A percentile compares a stretch with the other conserved stretches of the same genome.
Conservation (phyloP, 805 yeast genomes). For the Kluyveromyces dobzhanskii region DNA sequence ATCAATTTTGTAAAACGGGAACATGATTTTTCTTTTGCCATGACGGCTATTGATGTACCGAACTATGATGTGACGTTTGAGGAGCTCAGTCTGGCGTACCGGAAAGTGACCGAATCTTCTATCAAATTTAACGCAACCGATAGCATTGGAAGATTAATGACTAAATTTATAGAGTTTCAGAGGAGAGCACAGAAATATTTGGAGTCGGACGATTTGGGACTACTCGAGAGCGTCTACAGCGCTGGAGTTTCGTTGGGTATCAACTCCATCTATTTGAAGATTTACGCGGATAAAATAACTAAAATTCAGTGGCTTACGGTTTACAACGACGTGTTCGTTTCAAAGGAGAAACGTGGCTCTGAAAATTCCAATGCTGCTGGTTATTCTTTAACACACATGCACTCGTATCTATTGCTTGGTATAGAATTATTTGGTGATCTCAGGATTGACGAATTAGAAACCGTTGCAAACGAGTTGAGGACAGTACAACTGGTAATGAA, state of each 20-base stretch:
- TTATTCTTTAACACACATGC: conserved; percentile 10
- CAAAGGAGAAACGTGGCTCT: conserved; percentile 1
- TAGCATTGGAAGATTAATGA: conserved; percentile 4
- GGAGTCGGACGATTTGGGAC: conserved; percentile 4
- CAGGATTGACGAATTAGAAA: conserved; percentile 15
- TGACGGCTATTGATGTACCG: conserved; percentile 5
- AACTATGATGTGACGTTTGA: conserved; percentile 3
- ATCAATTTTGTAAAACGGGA: not conserved
- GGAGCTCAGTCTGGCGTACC: conserved; percentile 3
- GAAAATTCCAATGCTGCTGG: conserved; percentile 6
- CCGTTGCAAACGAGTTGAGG: conserved; percentile 12
- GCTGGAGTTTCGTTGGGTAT: conserved; percentile 11
- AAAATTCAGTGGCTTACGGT: conserved; percentile 19
- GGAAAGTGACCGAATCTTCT: conserved; percentile 4
- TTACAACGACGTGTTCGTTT: conserved; percentile 12
- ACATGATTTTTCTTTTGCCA: conserved; percentile 6
- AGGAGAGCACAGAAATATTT: conserved; percentile 4
- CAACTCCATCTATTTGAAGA: conserved; percentile 8
- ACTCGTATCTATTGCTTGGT: conserved; percentile 15
- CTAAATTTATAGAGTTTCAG: conserved; percentile 6
- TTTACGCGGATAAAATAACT: conserved; percentile 8
- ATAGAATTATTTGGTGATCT: conserved; percentile 12
- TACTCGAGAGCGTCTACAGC: conserved; percentile 7
- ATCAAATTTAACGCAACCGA: conserved; percentile 12
- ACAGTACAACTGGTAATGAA: conserved; percentile 12